These are phyloP conservation scores for Fusarium miscanthi DNA, from an alignment of 2,329 filamentous ascomycete genomes.

Conservation along the genomic window DNA sequence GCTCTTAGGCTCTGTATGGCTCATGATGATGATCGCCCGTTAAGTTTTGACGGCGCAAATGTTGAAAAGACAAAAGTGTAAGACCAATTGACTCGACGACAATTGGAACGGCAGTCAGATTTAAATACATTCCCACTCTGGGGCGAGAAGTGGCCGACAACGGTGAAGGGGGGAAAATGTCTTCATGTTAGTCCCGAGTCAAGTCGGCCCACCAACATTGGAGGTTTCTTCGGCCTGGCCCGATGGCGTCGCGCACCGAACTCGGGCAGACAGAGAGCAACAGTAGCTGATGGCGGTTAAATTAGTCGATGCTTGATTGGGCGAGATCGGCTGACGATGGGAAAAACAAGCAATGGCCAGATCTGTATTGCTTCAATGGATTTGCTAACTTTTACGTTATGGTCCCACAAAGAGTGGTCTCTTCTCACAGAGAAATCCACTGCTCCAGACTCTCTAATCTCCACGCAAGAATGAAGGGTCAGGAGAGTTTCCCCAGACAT, in stretches of 20 bases:
- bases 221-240: conserved; percentile 4
- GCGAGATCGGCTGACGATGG: neutral
- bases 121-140: conserved; percentile 3
- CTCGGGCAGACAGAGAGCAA: neutral
- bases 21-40: conserved; percentile 3
- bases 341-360: conserved; percentile 12
- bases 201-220: conserved; percentile 21
- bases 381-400: conserved; percentile 40
- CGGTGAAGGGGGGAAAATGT: conserved; percentile 1
- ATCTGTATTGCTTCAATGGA: conserved; percentile 14
- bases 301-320: neutral
- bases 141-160: conserved; percentile 22
- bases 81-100: neutral
- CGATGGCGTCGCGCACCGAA: conserved; percentile 32
- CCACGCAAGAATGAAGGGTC: neutral
- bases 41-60: neutral
- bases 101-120: neutral
- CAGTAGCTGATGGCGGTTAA: neutral
- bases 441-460: conserved; percentile 17
- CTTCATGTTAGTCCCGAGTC: neutral
- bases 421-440: neutral
- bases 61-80: neutral
- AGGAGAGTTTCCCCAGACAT: conserved; percentile 8
- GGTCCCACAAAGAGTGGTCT: conserved; percentile 22
- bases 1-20: neutral